These are phyloP conservation scores for Fonsecaea pedrosoi DNA, from an alignment of 2,329 filamentous ascomycete genomes.

Conservation along the genomic window DNA sequence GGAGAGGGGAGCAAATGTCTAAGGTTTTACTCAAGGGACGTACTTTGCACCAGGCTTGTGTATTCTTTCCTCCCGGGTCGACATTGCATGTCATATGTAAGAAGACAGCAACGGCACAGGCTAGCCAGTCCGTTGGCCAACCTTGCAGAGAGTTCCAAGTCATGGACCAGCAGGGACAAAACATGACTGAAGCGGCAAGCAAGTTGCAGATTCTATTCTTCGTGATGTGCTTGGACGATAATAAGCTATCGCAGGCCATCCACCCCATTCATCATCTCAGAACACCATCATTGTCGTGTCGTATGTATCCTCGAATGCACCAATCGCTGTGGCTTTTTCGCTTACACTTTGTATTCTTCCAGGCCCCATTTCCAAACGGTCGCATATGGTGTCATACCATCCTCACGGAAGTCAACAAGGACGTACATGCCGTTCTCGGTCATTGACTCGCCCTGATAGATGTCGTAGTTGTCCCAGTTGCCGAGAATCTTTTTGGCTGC, in stretches of 20 bases:
- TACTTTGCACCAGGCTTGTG: not conserved
- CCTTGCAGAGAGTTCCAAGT: not conserved
- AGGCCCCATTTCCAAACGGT: slow-evolving; percentile 96
- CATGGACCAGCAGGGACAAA: not conserved
- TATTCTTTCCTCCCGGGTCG: not conserved
- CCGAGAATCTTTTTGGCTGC: slow-evolving; percentile 85
- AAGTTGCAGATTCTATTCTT: slow-evolving; percentile 20
- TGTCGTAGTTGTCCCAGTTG: slow-evolving; percentile 97
- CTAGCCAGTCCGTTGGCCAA: not conserved
- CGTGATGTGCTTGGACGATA: slow-evolving; percentile 24
- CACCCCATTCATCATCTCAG: slow-evolving; percentile 9
- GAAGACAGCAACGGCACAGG: not conserved
- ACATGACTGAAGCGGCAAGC: not conserved
- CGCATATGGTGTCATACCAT: slow-evolving; percentile 88
- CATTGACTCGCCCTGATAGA: slow-evolving; percentile 91
- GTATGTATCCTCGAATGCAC: not conserved
- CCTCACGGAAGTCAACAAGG: slow-evolving; percentile 75
- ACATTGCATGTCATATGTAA: not conserved
- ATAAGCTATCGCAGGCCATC: slow-evolving; percentile 22
- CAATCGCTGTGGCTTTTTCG: not conserved
- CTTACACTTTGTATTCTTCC: slow-evolving; percentile 86
- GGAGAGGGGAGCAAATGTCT: not conserved
- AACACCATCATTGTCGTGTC: not conserved
- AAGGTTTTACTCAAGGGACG: not conserved
- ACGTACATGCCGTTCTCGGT: slow-evolving; percentile 91